Base-by-base conservation (phyloP, 495 filamentous ascomycete species). In the Aspergillus mulundensis region DNA sequence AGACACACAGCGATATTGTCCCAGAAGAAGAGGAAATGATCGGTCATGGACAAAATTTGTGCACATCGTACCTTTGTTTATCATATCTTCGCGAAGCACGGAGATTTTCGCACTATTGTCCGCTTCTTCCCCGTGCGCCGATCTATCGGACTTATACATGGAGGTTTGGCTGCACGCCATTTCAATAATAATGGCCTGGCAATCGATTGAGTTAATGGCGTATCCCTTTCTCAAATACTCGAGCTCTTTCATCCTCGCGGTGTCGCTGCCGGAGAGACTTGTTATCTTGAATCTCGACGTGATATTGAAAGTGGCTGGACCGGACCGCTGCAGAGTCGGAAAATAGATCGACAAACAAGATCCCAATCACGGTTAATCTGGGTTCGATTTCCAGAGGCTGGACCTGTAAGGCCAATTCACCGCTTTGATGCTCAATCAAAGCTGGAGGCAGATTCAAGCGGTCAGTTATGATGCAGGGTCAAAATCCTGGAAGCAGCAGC, bases 281-380 rank as follows among this genome's bases (percentile, higher is more conserved):
- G 15, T 47, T 32, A 36, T 36, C 45, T 50, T 57, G 20, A 34
- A 20, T 41, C 18, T 36, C 32, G 12, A 36, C 20, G 34, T 16
- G 53, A 53, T 45, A 46, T 14, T 36, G 32, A 36, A 49, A 53
- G 56, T 59, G 40, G 38, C 61, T 60, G 64, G 64, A 54, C 61
- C 64, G 64, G 64, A 66, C 64, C 64, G 64, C 64, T 64, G 64
- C 64, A 66, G 58, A 42, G 42, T 42, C 53, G 61, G 61, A 50
- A 63, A 61, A 61, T 63, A 58, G 64, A 66, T 60, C 58, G 59
- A 58, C 47, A 34, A 50, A 48, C 49, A 41, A 41, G 39, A 47
- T 39, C 28, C 45, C 46, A 50, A 46, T 23, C 55, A 59, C 50
- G 50, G 44, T 56, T 53, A 20, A 58, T 18, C 42, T 23, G 23